These are phyloP conservation scores for Penicillium simplicissimum DNA, from an alignment of 495 filamentous ascomycete species.

Conservation along the genomic window DNA sequence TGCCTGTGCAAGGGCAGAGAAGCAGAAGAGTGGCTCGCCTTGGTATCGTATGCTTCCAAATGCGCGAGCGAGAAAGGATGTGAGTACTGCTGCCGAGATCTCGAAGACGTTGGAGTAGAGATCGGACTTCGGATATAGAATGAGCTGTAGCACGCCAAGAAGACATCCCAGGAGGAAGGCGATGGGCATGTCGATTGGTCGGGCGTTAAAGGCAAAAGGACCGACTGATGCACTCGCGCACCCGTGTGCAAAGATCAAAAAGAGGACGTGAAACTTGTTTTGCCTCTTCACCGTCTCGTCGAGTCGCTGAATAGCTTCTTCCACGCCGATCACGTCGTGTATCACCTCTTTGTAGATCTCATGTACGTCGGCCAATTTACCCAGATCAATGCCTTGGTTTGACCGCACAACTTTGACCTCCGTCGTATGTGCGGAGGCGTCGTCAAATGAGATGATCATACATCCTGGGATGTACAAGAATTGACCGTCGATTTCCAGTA, in stretches of 20 bases:
- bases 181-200: conserved; percentile 84
- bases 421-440: conserved; percentile 83
- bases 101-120: conserved; percentile 86
- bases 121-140: conserved; percentile 75
- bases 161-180: conserved; percentile 83
- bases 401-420: conserved; percentile 86
- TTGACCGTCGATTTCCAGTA: conserved; percentile 86
- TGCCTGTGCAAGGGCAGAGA: conserved; percentile 87
- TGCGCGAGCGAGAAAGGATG: conserved; percentile 84
- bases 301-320: conserved; percentile 74
- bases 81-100: conserved; percentile 80
- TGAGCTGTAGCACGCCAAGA: conserved; percentile 78
- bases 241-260: conserved; percentile 81
- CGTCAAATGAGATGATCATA: conserved; percentile 96
- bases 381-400: conserved; percentile 77
- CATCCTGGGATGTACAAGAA: conserved; percentile 92
- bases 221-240: conserved; percentile 76
- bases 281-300: conserved; percentile 63
- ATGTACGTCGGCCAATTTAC: conserved; percentile 80
- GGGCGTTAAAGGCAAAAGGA: conserved; percentile 87
- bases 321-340: conserved; percentile 81
- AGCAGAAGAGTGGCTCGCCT: conserved; percentile 75
- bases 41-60: conserved; percentile 74
- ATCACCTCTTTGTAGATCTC: conserved; percentile 92
- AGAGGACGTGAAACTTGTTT: conserved; percentile 66